Conservation (phyloP, 2,329 filamentous ascomycete species). For the Onygena corvina region DNA sequence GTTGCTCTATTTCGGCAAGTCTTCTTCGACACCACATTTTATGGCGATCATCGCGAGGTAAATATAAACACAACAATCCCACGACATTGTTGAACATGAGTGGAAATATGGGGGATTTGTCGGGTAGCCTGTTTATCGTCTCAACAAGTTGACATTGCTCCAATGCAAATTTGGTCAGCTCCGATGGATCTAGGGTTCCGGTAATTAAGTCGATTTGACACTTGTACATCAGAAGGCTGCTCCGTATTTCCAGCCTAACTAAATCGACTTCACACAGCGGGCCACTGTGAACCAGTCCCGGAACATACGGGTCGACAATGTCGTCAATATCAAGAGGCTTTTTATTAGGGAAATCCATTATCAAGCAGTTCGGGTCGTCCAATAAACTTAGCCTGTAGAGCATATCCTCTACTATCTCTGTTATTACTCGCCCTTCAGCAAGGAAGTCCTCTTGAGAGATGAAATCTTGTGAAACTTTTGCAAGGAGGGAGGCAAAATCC, state of each 20-base stretch:
- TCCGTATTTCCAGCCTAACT: conserved; percentile 63
- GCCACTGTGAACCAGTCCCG: conserved; percentile 56
- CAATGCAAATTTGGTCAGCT: conserved; percentile 52
- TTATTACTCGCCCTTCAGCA: conserved; percentile 47
- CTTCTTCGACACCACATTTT: conserved; percentile 69
- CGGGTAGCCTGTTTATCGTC: conserved; percentile 59
- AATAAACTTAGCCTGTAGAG: conserved; percentile 49
- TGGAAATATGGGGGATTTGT: conserved; percentile 56
- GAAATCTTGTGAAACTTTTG: conserved; percentile 51
- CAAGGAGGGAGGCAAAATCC: conserved; percentile 69
- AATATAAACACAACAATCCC: conserved; percentile 62
- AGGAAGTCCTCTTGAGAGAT: conserved; percentile 55
- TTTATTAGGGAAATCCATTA: conserved; percentile 50
- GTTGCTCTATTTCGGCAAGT: conserved; percentile 63
- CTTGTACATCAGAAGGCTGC: conserved; percentile 67
- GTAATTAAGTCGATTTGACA: conserved; percentile 54
- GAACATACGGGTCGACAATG: conserved; percentile 61
- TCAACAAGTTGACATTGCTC: conserved; percentile 68
- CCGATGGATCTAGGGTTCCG: conserved; percentile 39
- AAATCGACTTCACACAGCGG: conserved; percentile 64
- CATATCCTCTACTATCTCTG: conserved; percentile 31
- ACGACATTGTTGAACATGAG: conserved; percentile 64
- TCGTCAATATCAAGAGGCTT: conserved; percentile 47
- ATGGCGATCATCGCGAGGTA: conserved; percentile 63
- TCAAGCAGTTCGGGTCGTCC: conserved; percentile 48